Evolutionary conservation across 2,329 filamentous ascomycete genomes (phyloP).

Genomic region (Aspergillus nomiae): DNA sequence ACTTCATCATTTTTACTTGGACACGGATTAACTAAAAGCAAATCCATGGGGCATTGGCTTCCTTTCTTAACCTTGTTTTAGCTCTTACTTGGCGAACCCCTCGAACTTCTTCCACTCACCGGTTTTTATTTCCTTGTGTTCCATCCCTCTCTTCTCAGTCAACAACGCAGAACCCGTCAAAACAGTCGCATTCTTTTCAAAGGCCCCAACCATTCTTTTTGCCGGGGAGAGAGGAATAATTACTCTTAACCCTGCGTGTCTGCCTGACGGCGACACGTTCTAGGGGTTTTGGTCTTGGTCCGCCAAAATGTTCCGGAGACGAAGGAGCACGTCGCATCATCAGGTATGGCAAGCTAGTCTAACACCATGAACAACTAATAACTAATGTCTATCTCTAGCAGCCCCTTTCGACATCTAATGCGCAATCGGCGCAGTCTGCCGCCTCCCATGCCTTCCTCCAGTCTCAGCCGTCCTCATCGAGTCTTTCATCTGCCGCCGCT

Average conservation of each 20-base stretch:
- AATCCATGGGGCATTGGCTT: neutral
- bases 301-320: conserved; percentile 42
- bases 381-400: conserved; percentile 37
- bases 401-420: conserved; percentile 65
- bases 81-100: neutral
- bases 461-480: conserved; percentile 63
- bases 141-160: neutral
- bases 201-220: neutral
- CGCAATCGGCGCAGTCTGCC: conserved; percentile 75
- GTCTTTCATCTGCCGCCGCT: conserved; percentile 81
- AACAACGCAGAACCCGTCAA: neutral
- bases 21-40: neutral
- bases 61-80: conserved; percentile 2
- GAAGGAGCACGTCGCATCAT: conserved; percentile 46
- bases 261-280: conserved; percentile 12
- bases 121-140: neutral
- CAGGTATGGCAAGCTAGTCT: conserved; percentile 23
- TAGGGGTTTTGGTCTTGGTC: neutral
- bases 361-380: conserved; percentile 9
- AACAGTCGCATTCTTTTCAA: neutral
- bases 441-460: conserved; percentile 79
- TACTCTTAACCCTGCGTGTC: conserved; percentile 10
- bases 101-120: neutral
- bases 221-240: neutral
- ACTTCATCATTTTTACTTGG: neutral